Conservation (phyloP, 1,284 basidiomycete genomes). For the Apiotrichum porosum region DNA sequence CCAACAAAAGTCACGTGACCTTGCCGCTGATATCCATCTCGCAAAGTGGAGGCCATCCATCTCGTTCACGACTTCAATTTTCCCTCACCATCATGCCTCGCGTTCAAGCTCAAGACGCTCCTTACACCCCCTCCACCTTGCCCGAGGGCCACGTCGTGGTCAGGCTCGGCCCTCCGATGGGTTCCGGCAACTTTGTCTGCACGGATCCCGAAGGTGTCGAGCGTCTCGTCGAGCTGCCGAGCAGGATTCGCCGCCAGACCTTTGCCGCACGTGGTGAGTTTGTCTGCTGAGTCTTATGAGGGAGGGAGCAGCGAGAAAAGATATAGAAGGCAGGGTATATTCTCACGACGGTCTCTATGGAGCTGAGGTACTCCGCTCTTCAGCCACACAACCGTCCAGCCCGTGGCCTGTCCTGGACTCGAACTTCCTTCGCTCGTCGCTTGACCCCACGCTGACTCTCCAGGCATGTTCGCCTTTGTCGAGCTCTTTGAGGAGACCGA, state of each 20-base stretch:
- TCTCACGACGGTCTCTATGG: too few species aligned
- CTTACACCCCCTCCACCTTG: constrained; percentile 26
- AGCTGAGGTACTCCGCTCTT: too few species aligned
- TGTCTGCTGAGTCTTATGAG: too few species aligned
- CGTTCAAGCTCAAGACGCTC: constrained; percentile 1
- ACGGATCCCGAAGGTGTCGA: constrained; percentile 25
- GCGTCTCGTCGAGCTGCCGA: constrained; percentile 36
- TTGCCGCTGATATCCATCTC: too few species aligned
- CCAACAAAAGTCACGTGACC: too few species aligned
- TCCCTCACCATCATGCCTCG: constrained; percentile 12
- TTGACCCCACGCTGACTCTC: background rate
- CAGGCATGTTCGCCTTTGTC: constrained; percentile 39
- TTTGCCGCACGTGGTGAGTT: constrained; percentile 34
- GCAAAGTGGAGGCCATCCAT: too few species aligned
- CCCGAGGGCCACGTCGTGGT: constrained; percentile 29
- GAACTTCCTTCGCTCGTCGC: too few species aligned
- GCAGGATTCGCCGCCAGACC: constrained; percentile 24
- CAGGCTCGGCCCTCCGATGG: constrained; percentile 32
- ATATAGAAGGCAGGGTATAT: too few species aligned
- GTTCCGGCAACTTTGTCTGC: constrained; percentile 35
- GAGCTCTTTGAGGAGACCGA: constrained; percentile 24
- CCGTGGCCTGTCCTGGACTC: too few species aligned
- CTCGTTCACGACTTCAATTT: background rate
- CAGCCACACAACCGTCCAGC: too few species aligned
- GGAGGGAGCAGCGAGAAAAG: too few species aligned